Evolutionary conservation across 768 basidiomycete species (phyloP), one percentile per base, ranked within the genome.

Genomic region (Boletus insuetus): DNA sequence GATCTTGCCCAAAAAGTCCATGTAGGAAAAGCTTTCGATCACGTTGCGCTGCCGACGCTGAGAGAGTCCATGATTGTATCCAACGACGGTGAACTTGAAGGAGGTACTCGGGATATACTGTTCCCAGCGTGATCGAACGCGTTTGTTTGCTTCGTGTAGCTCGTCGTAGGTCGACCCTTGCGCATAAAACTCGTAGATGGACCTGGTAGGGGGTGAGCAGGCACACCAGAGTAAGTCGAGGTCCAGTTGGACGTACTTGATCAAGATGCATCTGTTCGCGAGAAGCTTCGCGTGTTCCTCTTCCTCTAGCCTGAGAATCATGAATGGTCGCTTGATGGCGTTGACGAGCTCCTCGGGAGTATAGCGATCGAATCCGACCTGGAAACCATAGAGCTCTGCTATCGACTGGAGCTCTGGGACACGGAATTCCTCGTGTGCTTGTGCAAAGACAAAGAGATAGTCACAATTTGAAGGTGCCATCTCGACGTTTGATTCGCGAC

Each of bases 11-110:
- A 78, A 69, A 58, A 94, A 86, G 19, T 74, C 84, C 89, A 98
- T 93, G 66, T 92, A 97, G 3, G 79, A 71, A 69, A 99, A 98
- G 60, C 79, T 79, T 65, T 94, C 86, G 42, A 96, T 83, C 41
- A 90, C 75, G 14, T 81, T 74, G 55, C 73, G 78, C 61, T 91
- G 89, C 16, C 86, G 79, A 38, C 71, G 67, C 61, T 86, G 83
- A 14, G 87, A 82, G 14, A 94, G 85, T 11, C 83, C 82, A 63
- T 86, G 89, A 58, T 89, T 87, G 63, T 85, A 87, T 1, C 82
- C 85, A 2, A 84, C 81, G 9, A 95, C 83, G 14, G 80, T 66
- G 68, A 96, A 94, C 61, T 86, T 87, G 78, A 94, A 97, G 0
- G 90, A 86, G 2, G 86, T 86, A 53, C 88, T 73, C 3, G 75